These are phyloP conservation scores for Leishmania mexicana DNA, from an alignment of 208 protist species.

Conservation along the genomic window DNA sequence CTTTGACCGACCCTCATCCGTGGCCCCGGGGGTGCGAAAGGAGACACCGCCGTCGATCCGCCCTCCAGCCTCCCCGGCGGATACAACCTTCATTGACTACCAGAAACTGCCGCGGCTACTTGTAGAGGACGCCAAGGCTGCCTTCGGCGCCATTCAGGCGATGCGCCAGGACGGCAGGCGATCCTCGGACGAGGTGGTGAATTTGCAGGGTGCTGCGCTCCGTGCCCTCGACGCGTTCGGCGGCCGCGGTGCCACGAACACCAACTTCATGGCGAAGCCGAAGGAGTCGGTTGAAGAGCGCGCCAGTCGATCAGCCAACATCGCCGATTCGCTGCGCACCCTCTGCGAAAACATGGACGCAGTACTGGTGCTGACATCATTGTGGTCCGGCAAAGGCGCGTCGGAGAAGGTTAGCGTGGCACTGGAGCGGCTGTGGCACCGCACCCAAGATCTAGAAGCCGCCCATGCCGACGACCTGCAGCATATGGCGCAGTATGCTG, in stretches of 20 bases:
- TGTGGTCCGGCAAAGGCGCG: slow-evolving; percentile 42
- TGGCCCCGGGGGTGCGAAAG: background rate
- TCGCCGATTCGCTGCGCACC: slow-evolving; percentile 27
- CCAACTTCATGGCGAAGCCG: slow-evolving; percentile 13
- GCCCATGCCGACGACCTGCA: slow-evolving; percentile 10
- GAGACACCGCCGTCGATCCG: slow-evolving; percentile 2
- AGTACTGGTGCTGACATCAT: slow-evolving; percentile 43
- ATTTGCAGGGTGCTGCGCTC: slow-evolving; percentile 46
- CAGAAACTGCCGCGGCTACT: slow-evolving; percentile 18
- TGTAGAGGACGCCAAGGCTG: slow-evolving; percentile 12
- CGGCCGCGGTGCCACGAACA: slow-evolving; percentile 22
- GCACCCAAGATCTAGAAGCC: slow-evolving; percentile 22
- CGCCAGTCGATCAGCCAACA: slow-evolving; percentile 10
- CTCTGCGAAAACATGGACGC: slow-evolving; percentile 54
- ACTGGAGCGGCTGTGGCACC: slow-evolving; percentile 43
- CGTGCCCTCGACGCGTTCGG: slow-evolving; percentile 45
- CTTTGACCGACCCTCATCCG: background rate
- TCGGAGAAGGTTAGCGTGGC: slow-evolving; percentile 45
- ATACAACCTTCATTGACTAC: background rate
- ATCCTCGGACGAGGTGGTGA: slow-evolving; percentile 27
- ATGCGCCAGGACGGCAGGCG: slow-evolving; percentile 4
- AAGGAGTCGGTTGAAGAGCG: slow-evolving; percentile 26
- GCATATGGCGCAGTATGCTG: slow-evolving; percentile 16
- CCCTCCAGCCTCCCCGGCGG: slow-evolving; percentile 1
- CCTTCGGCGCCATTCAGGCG: slow-evolving; percentile 8